Evolutionary conservation across 768 basidiomycete genomes (phyloP), one percentile per base, ranked within the genome.

Genomic region (Suillus plorans): DNA sequence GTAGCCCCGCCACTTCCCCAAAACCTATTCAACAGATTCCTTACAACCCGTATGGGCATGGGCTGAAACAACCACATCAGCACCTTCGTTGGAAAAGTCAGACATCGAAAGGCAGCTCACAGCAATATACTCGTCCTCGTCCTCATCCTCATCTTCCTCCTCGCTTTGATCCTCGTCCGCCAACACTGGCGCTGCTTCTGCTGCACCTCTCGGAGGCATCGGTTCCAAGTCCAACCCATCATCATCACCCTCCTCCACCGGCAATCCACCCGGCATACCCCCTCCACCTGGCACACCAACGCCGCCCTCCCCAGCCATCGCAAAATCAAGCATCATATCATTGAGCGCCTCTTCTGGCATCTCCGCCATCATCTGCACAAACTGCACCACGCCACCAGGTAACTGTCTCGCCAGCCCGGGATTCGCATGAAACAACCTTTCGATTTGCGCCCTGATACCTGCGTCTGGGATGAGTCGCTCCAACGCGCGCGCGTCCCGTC

Each of bases 331-430:
- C 82, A 90, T 81, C 70, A 90, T 60, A 62, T 87, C 86, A 58
- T 89, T 82, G 63, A 91, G 66, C n/a, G 79, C 81, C 49, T 88
- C 87, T 50, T 84, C 82, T 5, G 85, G 81, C 65, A 84, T 76
- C 67, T 87, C 82, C 25, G 73, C 85, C 47, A 85, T 77, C 71
- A 82, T 75, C 72, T 87, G 84, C 25, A 84, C 83, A 67, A 90
- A 86, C 69, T 89, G 85, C 25, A 86, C 75, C n/a, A 89, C 74
- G 1, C 89, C 90, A 0, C 86, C 89, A 0, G 85, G 89, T 64
- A 90, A 85, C 66, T 84, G 82, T 41, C 79, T 80, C 18, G 80
- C 81, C 14, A 92, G 74, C 13, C 77, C 75, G 9, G 86, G 85
- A 67, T 86, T 78, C 25, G 81, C 89, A 62, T 85, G 83, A 65